Percentiles rank a stretch among this genome's conserved stretches.
phyloP scores from a whole-genome alignment of 2,329 filamentous ascomycete genomes.

The Aciculosporium take region DNA sequence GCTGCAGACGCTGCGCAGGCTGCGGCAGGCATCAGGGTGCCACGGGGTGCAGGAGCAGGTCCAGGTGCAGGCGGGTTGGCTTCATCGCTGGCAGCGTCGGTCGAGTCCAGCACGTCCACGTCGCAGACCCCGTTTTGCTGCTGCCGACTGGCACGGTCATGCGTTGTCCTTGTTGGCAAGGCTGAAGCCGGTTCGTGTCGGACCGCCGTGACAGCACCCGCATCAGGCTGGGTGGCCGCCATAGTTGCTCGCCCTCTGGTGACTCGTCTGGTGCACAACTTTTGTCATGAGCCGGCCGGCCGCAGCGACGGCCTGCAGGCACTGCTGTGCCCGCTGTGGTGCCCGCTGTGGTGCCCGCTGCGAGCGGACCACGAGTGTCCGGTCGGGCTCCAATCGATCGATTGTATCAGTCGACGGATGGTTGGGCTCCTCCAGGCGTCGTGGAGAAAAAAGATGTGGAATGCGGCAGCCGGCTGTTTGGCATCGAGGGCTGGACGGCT shows the following conservation, averaged over 20 bases:
- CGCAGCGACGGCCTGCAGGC: background rate
- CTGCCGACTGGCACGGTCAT: background rate
- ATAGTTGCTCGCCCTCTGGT: background rate
- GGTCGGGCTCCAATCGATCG: background rate
- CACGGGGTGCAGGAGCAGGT: conserved; percentile 16
- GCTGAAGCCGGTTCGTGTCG: background rate
- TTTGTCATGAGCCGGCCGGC: too few relatives aligned
- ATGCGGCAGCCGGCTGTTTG: background rate
- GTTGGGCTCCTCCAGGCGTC: background rate
- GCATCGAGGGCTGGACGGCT: background rate
- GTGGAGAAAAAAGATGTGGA: background rate
- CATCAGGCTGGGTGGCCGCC: conserved; percentile 1
- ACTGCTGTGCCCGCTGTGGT: background rate
- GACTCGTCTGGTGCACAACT: too few relatives aligned
- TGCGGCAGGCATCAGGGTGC: conserved; percentile 13
- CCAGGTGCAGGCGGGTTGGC: conserved; percentile 15
- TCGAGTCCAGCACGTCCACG: conserved; percentile 15
- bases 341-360: too few relatives aligned
- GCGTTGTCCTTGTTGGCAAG: background rate
- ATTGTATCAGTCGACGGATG: background rate
- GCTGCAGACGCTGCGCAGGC: conserved; percentile 4
- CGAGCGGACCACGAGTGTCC: background rate
- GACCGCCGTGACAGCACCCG: background rate
- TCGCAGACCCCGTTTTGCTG: conserved; percentile 8
- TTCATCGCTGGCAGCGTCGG: conserved; percentile 15